Evolutionary conservation across 208 protist genomes (phyloP), one percentile per base, ranked within the genome.

Genomic region (Trypanosoma melophagium): DNA sequence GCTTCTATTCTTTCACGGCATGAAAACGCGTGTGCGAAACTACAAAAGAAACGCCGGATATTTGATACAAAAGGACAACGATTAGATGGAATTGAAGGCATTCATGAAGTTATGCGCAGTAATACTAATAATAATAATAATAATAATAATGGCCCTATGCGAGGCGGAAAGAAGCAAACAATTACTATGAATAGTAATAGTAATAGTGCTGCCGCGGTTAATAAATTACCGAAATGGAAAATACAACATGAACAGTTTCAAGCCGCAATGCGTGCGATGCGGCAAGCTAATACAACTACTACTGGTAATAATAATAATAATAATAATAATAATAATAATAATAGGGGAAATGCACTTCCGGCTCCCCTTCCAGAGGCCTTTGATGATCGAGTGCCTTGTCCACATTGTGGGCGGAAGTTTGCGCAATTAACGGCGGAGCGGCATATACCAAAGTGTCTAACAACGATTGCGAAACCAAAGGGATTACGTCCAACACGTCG

Each of bases 371-470:
- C 87, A 40, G 72, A 74, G 10, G 75, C 73, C 53, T 77, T 83
- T 50, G 88, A 93, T 70, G 87, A 91, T 60, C 80, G 91, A 60
- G 87, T 94, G 65, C 86, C 69, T 41, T 97, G 93, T 63, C 90
- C 87, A 9, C 89, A 96, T 72, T 97, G 93, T 64, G 86, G 87
- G 0, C 74, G 93, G 35, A 94, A 95, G 71, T 97, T 97, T 64
- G 86, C 87, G 0, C 73, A 87, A 21, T 74, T 92, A 0, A 83
- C 88, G 25, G 91, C 90, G 4, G 78, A 81, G 45, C 79, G 94
- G 22, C 94, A 97, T 74, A 96, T 96, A 28, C 94, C 94, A 2
- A 93, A 92, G 72, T 97, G 93, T 52, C 83, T 83, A 19, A 94
- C 69, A 53, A 97, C 92, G 35, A 66, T 89, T 28, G 86, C 87